Evolutionary conservation across 805 yeast species (phyloP).

Genomic region (Candida chauliodis): DNA sequence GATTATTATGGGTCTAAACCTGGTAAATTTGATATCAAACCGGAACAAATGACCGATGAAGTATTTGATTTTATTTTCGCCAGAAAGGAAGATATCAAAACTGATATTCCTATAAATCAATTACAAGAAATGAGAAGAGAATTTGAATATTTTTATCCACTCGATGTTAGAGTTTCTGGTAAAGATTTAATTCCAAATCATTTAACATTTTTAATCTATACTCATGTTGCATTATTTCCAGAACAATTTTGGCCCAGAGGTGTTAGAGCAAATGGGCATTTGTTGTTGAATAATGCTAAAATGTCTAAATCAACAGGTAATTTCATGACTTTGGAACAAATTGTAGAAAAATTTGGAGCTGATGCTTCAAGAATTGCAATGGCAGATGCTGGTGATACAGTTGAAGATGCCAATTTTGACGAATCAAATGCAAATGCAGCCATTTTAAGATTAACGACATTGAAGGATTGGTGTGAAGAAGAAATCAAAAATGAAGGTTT

Average conservation of each 20-base stretch:
- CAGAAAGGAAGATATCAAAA: conserved; percentile 55
- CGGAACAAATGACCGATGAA: conserved; percentile 87
- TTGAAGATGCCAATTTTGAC: conserved; percentile 97
- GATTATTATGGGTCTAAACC: conserved; percentile 77
- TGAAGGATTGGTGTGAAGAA: conserved; percentile 95
- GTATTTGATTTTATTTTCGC: conserved; percentile 89
- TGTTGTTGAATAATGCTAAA: conserved; percentile 91
- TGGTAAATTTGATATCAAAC: conserved; percentile 71
- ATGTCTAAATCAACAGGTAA: conserved; percentile 98
- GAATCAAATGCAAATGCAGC: conserved; percentile 97
- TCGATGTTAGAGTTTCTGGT: conserved; percentile 89
- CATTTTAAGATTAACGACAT: conserved; percentile 82
- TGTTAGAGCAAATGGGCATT: conserved; percentile 92
- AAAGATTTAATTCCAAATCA: conserved; percentile 97
- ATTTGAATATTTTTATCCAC: conserved; percentile 94
- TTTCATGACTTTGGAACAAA: conserved; percentile 84
- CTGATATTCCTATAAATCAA: conserved; percentile 62
- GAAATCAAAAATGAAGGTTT: conserved; percentile 49
- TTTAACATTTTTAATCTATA: conserved; percentile 90
- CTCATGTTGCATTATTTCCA: conserved; percentile 91
- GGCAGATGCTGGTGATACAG: conserved; percentile 97
- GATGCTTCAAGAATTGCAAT: conserved; percentile 96
- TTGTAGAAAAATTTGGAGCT: conserved; percentile 88
- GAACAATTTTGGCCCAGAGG: conserved; percentile 91
- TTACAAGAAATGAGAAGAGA: conserved; percentile 81